Evolutionary conservation across 805 yeast genomes (phyloP).

Genomic region (Isabelozyma heimii): DNA sequence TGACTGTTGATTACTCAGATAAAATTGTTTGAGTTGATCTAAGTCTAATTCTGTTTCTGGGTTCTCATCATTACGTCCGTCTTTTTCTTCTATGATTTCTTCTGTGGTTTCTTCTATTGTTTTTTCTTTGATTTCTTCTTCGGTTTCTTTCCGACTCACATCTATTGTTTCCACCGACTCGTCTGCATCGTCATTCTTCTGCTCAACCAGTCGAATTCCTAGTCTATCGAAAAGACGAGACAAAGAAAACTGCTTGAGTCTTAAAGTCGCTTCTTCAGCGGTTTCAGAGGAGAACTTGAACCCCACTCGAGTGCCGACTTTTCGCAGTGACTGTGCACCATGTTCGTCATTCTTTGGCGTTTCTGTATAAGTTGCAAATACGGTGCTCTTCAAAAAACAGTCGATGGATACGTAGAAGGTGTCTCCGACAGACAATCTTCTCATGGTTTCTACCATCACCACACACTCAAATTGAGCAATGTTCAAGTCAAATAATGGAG

Average conservation of each 20-base stretch:
- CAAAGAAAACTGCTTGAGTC: conserved; percentile 56
- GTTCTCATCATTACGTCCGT: conserved; percentile 10
- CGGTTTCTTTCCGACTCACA: conserved; percentile 18
- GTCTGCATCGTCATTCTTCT: conserved; percentile 1
- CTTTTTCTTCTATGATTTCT: conserved; percentile 31
- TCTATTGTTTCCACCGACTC: conserved; percentile 9
- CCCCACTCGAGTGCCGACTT: conserved; percentile 7
- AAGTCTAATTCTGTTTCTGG: conserved; percentile 43
- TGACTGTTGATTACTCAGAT: conserved; percentile 66
- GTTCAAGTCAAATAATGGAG: conserved; percentile 59
- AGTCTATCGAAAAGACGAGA: conserved; percentile 54
- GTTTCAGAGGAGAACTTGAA: conserved; percentile 44
- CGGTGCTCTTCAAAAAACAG: conserved; percentile 50
- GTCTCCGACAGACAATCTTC: conserved; percentile 68
- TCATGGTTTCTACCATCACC: conserved; percentile 54
- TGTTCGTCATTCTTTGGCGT: conserved; percentile 13
- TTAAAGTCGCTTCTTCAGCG: conserved; percentile 46
- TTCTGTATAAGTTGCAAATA: conserved; percentile 17
- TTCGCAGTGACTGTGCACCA: not conserved
- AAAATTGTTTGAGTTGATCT: conserved; percentile 75
- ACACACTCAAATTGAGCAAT: conserved; percentile 56
- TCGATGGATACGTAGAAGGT: conserved; percentile 68
- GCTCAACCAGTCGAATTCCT: conserved; percentile 24
- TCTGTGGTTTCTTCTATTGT: conserved; percentile 22
- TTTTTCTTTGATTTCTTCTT: conserved; percentile 23